phyloP scores from a whole-genome alignment of 768 basidiomycete species.

The Suillus subalutaceus region DNA sequence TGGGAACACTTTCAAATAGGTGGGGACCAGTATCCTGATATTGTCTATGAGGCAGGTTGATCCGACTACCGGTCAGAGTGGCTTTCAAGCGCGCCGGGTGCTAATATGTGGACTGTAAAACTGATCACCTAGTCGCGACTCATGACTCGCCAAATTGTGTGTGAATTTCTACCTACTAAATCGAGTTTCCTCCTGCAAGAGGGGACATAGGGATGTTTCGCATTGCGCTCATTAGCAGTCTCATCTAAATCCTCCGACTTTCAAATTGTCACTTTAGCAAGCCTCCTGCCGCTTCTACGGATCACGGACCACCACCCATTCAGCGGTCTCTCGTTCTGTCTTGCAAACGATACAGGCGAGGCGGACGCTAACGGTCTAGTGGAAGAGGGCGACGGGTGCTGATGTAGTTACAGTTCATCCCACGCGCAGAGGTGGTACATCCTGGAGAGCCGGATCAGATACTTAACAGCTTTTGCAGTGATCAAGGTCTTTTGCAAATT shows the following conservation, averaged over 20 bases:
- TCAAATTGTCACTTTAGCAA: neutral
- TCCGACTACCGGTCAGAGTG: no score
- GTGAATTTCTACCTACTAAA: no score
- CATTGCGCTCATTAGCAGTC: neutral
- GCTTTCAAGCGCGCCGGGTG: no score
- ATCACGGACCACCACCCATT: neutral
- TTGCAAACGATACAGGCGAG: neutral
- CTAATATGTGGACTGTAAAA: no score
- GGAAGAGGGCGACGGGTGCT: neutral
- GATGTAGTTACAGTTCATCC: neutral
- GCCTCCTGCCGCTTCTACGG: no score
- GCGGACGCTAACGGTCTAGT: neutral
- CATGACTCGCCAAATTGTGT: no score
- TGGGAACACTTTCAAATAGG: no score
- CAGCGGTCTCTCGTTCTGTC: neutral
- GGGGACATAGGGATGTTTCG: no score
- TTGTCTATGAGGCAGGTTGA: no score
- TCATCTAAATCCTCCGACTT: neutral
- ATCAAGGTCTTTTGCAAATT: neutral
- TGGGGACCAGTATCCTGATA: no score
- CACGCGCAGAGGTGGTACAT: neutral
- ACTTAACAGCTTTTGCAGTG: neutral
- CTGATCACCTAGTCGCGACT: no score
- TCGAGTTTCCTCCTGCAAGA: no score
- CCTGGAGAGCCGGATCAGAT: neutral